Evolutionary conservation across 2,329 filamentous ascomycete genomes (phyloP).

Genomic region (Cryphonectria parasitica): DNA sequence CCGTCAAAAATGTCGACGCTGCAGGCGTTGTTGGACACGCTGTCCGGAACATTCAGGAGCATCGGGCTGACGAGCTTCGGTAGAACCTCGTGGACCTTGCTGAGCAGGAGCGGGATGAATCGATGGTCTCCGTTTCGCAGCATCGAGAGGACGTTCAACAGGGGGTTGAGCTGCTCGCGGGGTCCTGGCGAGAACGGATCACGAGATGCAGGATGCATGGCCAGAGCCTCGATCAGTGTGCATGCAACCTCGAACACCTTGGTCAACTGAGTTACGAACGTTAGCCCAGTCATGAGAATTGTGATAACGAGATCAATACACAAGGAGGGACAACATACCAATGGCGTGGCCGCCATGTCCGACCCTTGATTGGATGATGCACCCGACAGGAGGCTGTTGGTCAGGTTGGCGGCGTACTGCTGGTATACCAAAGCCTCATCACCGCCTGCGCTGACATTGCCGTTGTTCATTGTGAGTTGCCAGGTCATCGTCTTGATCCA

Average conservation of each 20-base stretch:
- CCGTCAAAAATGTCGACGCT: conserved; percentile 68
- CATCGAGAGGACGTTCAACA: conserved; percentile 68
- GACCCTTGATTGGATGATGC: conserved; percentile 74
- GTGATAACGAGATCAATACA: not conserved
- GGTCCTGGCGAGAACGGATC: conserved; percentile 69
- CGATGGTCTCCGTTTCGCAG: conserved; percentile 77
- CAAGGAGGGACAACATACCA: conserved; percentile 57
- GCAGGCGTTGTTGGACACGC: conserved; percentile 37
- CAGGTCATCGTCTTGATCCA: conserved; percentile 68
- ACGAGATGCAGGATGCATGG: conserved; percentile 62
- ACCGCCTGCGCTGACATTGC: conserved; percentile 51
- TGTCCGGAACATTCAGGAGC: conserved; percentile 63
- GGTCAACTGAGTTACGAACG: conserved; percentile 61
- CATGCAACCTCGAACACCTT: conserved; percentile 79
- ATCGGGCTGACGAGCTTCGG: conserved; percentile 65
- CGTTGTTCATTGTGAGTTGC: conserved; percentile 63
- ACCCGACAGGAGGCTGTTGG: conserved; percentile 67
- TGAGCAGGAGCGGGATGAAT: conserved; percentile 76
- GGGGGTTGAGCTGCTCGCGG: conserved; percentile 72
- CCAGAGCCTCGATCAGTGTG: conserved; percentile 73
- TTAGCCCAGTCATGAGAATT: conserved; percentile 16
- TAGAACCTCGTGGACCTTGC: conserved; percentile 74
- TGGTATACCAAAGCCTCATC: conserved; percentile 62
- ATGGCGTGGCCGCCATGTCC: conserved; percentile 73
- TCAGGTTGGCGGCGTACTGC: conserved; percentile 65